phyloP scores from a whole-genome alignment of 345 rosid genomes.

The Excoecaria cochinchinensis region DNA sequence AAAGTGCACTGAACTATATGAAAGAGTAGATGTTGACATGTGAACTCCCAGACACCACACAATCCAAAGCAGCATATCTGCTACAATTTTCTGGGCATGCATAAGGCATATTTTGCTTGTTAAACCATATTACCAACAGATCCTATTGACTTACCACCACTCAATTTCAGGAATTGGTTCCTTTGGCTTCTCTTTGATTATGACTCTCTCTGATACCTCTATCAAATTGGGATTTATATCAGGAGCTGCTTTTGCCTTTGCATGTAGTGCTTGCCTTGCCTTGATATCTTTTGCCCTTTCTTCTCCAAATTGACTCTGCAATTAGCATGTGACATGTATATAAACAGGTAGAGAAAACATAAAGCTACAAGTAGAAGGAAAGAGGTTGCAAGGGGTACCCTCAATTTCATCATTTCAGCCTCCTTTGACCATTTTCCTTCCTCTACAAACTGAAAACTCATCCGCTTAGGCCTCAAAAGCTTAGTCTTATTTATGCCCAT shows the following conservation, averaged over 20 bases:
- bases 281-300: slow-evolving; percentile 86
- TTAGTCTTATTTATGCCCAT: slow-evolving; percentile 86
- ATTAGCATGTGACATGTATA: slow-evolving; percentile 16
- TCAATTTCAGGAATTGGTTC: slow-evolving; percentile 83
- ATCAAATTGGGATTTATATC: slow-evolving; percentile 94
- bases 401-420: slow-evolving; percentile 75
- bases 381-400: slow-evolving; percentile 40
- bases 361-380: not conserved
- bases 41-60: not conserved
- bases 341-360: slow-evolving; percentile 11
- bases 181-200: slow-evolving; percentile 73
- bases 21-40: not conserved
- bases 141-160: slow-evolving; percentile 75
- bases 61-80: not conserved
- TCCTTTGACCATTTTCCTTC: slow-evolving; percentile 98
- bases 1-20: not conserved
- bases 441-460: slow-evolving; percentile 92
- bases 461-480: slow-evolving; percentile 85
- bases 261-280: slow-evolving; percentile 88
- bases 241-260: slow-evolving; percentile 74
- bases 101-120: too few species aligned
- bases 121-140: not conserved
- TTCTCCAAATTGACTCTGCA: slow-evolving; percentile 92
- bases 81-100: not conserved
- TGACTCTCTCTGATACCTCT: slow-evolving; percentile 78